Evolutionary conservation across 257 asterid species (phyloP).

Genomic region (Solanum dulcamara): DNA sequence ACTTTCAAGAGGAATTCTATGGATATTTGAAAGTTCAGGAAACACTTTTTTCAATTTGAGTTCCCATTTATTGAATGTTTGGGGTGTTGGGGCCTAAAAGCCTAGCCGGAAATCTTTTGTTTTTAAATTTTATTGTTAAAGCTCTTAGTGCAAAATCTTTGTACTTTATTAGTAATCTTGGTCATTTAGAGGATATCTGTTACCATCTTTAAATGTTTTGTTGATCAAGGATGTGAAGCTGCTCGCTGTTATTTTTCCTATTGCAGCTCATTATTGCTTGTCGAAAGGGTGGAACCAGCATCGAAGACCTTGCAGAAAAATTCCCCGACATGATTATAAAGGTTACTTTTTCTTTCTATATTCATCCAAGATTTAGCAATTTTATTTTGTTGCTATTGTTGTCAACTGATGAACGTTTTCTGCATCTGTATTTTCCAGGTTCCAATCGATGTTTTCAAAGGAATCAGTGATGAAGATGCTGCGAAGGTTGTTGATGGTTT

Average conservation of each 20-base stretch:
- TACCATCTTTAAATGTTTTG: not conserved
- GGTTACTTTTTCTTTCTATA: conserved; percentile 28
- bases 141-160: not conserved
- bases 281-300: conserved; percentile 94
- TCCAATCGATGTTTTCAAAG: conserved; percentile 82
- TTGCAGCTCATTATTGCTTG: conserved; percentile 92
- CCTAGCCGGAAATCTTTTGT: not conserved
- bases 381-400: not conserved
- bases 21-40: not conserved
- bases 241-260: not conserved
- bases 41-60: not conserved
- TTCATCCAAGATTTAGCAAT: not conserved
- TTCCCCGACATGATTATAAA: conserved; percentile 90
- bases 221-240: not conserved
- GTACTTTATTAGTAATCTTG: not conserved
- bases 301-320: conserved; percentile 95
- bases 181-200: not conserved
- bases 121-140: not conserved
- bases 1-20: not conserved
- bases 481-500: conserved; percentile 98
- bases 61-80: not conserved
- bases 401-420: not conserved
- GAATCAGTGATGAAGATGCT: conserved; percentile 94
- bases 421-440: conserved; percentile 36
- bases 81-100: not conserved